These are phyloP conservation scores for Chlorella sp. DNA, from an alignment of 139 green algal species.

Conservation along the genomic window DNA sequence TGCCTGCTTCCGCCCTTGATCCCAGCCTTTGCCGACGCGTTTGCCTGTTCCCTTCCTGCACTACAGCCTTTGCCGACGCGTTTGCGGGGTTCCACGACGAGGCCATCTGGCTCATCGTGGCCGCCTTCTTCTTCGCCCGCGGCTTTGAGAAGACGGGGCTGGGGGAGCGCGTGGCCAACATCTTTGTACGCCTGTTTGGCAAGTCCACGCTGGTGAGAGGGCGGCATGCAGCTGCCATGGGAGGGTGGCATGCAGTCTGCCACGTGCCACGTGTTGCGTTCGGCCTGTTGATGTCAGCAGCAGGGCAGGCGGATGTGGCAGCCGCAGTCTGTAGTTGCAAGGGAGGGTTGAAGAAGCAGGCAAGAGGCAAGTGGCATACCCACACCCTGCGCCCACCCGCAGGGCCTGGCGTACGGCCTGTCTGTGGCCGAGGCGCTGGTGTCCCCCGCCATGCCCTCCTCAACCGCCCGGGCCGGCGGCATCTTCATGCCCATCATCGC, in stretches of 20 bases:
- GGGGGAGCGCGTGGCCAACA: slow-evolving; percentile 92
- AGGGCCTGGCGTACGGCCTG: slow-evolving; percentile 89
- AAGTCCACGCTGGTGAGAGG: slow-evolving; percentile 78
- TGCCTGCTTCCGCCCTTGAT: too few species aligned
- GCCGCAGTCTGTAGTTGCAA: too few species aligned
- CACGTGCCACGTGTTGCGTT: too few species aligned
- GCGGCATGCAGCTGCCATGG: too few species aligned
- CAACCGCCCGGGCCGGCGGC: slow-evolving; percentile 86
- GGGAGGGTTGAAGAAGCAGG: too few species aligned
- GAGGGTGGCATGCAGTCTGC: too few species aligned
- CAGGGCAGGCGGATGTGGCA: too few species aligned
- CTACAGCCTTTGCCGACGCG: slow-evolving; percentile 41
- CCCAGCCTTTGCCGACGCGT: too few species aligned
- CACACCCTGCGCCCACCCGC: too few species aligned
- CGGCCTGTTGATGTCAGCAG: too few species aligned
- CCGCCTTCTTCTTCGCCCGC: slow-evolving; percentile 99
- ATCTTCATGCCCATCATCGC: slow-evolving; percentile 99
- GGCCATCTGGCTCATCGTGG: slow-evolving; percentile 99
- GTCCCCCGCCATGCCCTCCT: slow-evolving; percentile 95
- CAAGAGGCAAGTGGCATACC: too few species aligned
- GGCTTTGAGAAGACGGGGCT: slow-evolving; percentile 96
- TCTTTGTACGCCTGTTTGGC: slow-evolving; percentile 86
- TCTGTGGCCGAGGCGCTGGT: slow-evolving; percentile 83
- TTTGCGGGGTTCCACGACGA: slow-evolving; percentile 96
- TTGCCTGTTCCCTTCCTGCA: neutral